phyloP scores from a whole-genome alignment of 2,329 filamentous ascomycete species.

The Apiospora sp. region DNA sequence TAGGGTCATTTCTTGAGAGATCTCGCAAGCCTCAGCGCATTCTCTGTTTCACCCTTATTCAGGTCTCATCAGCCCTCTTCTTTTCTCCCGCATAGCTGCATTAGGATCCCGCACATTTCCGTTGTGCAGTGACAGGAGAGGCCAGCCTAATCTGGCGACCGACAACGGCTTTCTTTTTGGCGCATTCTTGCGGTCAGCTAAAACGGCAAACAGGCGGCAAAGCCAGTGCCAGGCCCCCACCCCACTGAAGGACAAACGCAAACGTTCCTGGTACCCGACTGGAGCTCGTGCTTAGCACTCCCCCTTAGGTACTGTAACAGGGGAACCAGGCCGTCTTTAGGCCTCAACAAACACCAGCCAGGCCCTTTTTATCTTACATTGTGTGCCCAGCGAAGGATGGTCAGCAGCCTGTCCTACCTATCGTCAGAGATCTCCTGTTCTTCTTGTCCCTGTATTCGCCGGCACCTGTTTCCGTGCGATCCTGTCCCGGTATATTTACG shows the following conservation, averaged over 20 bases:
- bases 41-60: neutral
- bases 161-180: slow-evolving; percentile 25
- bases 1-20: neutral
- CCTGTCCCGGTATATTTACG: neutral
- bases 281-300: neutral
- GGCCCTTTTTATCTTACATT: neutral
- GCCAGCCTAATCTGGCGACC: slow-evolving; percentile 25
- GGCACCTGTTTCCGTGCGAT: neutral
- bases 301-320: slow-evolving; percentile 15
- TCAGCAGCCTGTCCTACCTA: slow-evolving; percentile 19
- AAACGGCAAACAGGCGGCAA: slow-evolving; percentile 25
- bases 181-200: slow-evolving; percentile 26
- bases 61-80: neutral
- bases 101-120: slow-evolving; percentile 13
- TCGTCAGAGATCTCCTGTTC: slow-evolving; percentile 20
- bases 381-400: slow-evolving; percentile 10
- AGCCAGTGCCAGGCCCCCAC: neutral
- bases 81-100: slow-evolving; percentile 2
- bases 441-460: neutral
- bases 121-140: neutral
- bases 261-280: slow-evolving; percentile 14
- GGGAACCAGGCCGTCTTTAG: slow-evolving; percentile 14
- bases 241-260: slow-evolving; percentile 3
- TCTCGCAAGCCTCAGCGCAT: neutral
- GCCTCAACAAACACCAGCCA: slow-evolving; percentile 10